Base-by-base conservation (phyloP, 352 stramenopile species). In the Phytopythium vexans region DNA sequence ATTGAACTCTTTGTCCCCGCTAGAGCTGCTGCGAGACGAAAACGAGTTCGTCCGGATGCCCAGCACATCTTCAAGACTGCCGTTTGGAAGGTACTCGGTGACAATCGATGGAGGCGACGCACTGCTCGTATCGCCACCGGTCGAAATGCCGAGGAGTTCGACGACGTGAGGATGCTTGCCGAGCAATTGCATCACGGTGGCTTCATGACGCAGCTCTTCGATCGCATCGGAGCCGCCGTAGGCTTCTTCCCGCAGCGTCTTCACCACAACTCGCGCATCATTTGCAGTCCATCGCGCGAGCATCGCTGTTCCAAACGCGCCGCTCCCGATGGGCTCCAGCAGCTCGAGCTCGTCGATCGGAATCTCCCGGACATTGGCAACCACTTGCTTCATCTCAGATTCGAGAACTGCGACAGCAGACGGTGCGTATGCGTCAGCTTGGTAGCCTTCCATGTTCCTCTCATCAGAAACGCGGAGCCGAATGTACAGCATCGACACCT, bases 111-210 rank as follows among this genome's bases (percentile, higher is more conserved):
- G 58, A 54, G 6, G 62, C 35, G 40, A 16, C 11, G 12, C 33
- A 14, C 41, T 34, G 35, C 32, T 53, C 41, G 21, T 48, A 15
- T 49, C 32, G 37, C 45, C 46, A 1, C 57, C 27, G 15, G 35
- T 73, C 31, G 55, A 78, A 3, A 88, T 56, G n/a, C 77, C 77
- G 0, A 91, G 50, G 1, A 91, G 53, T 42, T 87, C 76, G 1
- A 91, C 77, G 8, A 89, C 71, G 27, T 87, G 80, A 3, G 81
- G 81, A 41, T 91, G 77, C 40, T 91, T 86, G 3, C 77, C 81
- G 4, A 91, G 62, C 56, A 91, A 69, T 53, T 87, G 75, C 74
- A 87, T 88, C 36, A 91, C 81, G 0, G 70, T 70, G 1, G 77
- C 76, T 72, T 91, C 81, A 41, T 91, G 81, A 1, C 71, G 76